Base-by-base conservation (phyloP, 768 basidiomycete species). In the Lyophyllum atratum region DNA sequence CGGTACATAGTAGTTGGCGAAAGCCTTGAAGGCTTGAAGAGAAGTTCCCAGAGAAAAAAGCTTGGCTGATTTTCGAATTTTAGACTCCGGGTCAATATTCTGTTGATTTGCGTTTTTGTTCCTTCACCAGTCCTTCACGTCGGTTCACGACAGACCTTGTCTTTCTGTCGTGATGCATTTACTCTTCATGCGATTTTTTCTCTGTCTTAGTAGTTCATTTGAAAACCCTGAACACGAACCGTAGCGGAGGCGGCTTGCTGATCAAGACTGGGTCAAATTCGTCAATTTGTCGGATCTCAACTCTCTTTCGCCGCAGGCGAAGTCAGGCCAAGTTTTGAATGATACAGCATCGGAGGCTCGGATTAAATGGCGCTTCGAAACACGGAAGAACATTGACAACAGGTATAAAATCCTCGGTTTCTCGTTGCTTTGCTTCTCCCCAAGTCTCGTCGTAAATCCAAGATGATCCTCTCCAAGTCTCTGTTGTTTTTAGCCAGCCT, bases 201-300 rank as follows among this genome's bases (percentile, higher is more conserved):
- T n/a, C n/a, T n/a, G n/a, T n/a, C n/a, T n/a, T n/a, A n/a, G n/a
- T n/a, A n/a, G n/a, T n/a, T n/a, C n/a, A n/a, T n/a, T n/a, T n/a
- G n/a, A n/a, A n/a, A n/a, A n/a, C n/a, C n/a, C n/a, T n/a, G n/a
- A n/a, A n/a, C n/a, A n/a, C n/a, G n/a, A n/a, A n/a, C n/a, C 19
- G 12, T 37, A 37, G 34, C 34, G 31, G 17, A 6, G 34, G 3
- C 34, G 34, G 6, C 12, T 15, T 9, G 17, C 34, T 37, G 34
- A 37, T 5, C 14, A 26, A 10, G 25, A 40, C 25, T n/a, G 25
- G 58, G 48, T 42, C 52, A 56, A 49, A 37, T 62, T 62, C 55
- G 61, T 59, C 34, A 56, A 37, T 56, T 52, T 43, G 46, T 59
- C 58, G 61, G 61, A 57, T 62, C 26, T 52, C n/a, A 31, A 9